These are phyloP conservation scores for Melastoma candidum DNA, from an alignment of 441 rosid species.

Conservation along the genomic window DNA sequence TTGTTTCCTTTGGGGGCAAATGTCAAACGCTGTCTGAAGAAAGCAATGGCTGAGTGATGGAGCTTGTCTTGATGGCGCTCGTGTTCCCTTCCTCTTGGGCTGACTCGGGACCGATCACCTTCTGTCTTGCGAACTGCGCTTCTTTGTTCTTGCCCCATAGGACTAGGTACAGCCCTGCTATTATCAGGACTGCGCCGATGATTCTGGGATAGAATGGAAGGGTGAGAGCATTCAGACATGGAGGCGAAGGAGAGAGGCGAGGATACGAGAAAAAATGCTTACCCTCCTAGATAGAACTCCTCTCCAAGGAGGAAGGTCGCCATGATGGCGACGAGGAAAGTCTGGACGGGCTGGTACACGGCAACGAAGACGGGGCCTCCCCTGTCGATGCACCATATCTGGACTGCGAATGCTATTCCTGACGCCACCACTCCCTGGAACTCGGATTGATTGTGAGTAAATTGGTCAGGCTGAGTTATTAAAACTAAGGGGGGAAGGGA, in stretches of 20 bases:
- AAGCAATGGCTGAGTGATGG: no score
- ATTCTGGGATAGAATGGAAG: slow-evolving; percentile 24
- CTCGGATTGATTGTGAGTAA: background rate
- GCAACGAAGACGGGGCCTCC: slow-evolving; percentile 79
- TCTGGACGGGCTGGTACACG: slow-evolving; percentile 68
- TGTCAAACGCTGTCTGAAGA: no score
- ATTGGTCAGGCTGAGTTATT: background rate
- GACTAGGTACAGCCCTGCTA: slow-evolving; percentile 55
- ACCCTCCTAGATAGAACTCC: slow-evolving; percentile 63
- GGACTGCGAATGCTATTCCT: slow-evolving; percentile 57
- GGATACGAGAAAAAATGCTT: slow-evolving; percentile 5
- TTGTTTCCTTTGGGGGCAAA: no score
- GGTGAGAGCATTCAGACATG: background rate
- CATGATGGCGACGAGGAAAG: slow-evolving; percentile 61
- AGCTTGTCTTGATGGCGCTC: no score
- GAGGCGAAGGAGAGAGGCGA: background rate
- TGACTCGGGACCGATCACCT: no score
- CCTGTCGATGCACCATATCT: slow-evolving; percentile 72
- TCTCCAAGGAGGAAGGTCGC: slow-evolving; percentile 61
- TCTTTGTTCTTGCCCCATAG: slow-evolving; percentile 43
- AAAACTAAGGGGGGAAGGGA: background rate
- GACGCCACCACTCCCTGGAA: slow-evolving; percentile 67
- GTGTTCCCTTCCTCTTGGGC: no score
- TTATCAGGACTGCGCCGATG: slow-evolving; percentile 52
- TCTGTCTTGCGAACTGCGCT: no score